Percentiles rank a stretch among this genome's conserved stretches.
These are phyloP conservation scores for Rhododendron henanense DNA, from an alignment of 148 eudicot species.

Conservation along the genomic window DNA sequence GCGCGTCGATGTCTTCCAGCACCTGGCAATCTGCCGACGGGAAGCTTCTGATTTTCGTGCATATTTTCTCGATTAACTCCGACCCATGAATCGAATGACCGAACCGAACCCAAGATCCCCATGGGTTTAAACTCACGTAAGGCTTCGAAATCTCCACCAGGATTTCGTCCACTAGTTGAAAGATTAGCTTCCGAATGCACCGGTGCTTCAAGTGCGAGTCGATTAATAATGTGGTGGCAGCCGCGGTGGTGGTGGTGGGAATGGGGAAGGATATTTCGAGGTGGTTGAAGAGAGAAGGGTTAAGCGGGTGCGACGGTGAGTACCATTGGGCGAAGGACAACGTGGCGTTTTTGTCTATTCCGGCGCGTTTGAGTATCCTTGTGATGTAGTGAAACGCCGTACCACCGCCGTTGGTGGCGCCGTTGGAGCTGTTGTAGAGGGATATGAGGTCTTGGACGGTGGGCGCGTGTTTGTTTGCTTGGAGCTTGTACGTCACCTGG, in stretches of 20 bases:
- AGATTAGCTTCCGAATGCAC: conserved; percentile 54
- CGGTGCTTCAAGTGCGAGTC: conserved; percentile 18
- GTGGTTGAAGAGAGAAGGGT: conserved; percentile 59
- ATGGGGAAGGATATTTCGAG: conserved; percentile 37
- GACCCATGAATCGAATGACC: conserved; percentile 28
- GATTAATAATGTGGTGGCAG: neutral
- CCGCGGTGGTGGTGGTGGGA: neutral
- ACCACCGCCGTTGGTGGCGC: conserved; percentile 13
- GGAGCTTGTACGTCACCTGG: conserved; percentile 26
- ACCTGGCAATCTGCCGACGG: conserved; percentile 54
- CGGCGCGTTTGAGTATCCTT: conserved; percentile 50
- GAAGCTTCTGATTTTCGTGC: conserved; percentile 33
- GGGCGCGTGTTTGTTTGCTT: conserved; percentile 16
- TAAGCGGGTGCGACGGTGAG: conserved; percentile 58
- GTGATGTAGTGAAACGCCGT: conserved; percentile 52
- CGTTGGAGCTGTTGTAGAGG: conserved; percentile 6
- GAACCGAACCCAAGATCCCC: neutral
- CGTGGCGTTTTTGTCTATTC: conserved; percentile 48
- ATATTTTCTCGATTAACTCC: conserved; percentile 39
- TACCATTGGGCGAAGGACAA: conserved; percentile 47
- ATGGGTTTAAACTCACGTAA: conserved; percentile 16
- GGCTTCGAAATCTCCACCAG: conserved; percentile 48
- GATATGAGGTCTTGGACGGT: conserved; percentile 16
- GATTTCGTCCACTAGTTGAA: conserved; percentile 58
- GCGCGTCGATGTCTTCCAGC: conserved; percentile 70